These are phyloP conservation scores for Penicillium sp. DNA, from an alignment of 2,329 filamentous ascomycete species.

Conservation along the genomic window DNA sequence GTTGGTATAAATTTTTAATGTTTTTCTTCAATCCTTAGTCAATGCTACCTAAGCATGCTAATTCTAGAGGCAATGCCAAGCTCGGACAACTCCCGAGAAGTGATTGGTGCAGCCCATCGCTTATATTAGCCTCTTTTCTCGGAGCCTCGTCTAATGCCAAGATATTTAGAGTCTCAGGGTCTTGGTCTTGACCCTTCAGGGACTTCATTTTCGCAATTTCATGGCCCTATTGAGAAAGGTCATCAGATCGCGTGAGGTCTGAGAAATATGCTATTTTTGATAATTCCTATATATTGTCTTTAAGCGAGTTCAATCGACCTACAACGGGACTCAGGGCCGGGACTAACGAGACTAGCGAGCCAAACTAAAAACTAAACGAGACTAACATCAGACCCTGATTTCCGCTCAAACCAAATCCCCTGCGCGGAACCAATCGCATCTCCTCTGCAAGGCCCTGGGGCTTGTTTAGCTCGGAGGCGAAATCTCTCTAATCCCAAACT, in stretches of 20 bases:
- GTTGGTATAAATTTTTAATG: no score
- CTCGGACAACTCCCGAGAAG: neutral
- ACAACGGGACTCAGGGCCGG: neutral
- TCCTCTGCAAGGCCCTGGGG: neutral
- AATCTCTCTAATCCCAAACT: neutral
- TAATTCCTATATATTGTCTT: neutral
- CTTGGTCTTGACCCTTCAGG: neutral
- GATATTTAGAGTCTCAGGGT: neutral
- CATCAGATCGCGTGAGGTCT: no score
- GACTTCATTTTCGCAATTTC: neutral
- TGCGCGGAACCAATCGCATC: neutral
- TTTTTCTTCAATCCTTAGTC: no score
- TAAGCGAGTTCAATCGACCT: neutral
- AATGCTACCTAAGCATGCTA: neutral
- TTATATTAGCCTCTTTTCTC: neutral
- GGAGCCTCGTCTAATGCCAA: neutral
- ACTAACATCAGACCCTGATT: neutral
- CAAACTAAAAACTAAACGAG: neutral
- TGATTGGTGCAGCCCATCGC: neutral
- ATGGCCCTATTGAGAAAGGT: no score
- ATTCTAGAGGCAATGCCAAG: neutral
- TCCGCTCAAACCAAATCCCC: neutral
- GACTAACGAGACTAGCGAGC: neutral
- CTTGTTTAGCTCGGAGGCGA: neutral
- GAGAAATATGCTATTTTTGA: no score